Evolutionary conservation across 352 stramenopile genomes (phyloP).

Genomic region (Pythium rhizo-oryzae): DNA sequence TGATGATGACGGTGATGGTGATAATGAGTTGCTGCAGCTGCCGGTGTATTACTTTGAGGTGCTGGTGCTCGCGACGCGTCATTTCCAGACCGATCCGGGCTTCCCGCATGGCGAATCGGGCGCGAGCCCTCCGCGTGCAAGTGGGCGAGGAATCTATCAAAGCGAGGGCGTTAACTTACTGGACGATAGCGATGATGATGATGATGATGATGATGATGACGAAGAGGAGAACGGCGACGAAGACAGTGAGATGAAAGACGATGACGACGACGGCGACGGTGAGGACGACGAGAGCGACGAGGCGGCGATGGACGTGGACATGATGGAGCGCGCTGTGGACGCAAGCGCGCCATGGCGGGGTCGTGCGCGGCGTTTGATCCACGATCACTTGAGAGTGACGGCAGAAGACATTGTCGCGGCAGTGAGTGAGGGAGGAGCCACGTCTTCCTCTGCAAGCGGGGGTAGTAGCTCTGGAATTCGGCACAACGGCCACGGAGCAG

Average conservation of each 20-base stretch:
- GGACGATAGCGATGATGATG: not conserved
- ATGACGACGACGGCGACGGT: conserved; percentile 8
- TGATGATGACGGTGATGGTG: not conserved
- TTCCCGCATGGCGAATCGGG: no score
- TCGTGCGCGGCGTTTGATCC: conserved; percentile 28
- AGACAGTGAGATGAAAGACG: conserved; percentile 19
- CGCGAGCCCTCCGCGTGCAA: not conserved
- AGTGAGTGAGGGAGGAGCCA: not conserved
- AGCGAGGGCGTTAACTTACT: no score
- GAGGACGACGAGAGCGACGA: conserved; percentile 20
- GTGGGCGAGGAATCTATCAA: no score
- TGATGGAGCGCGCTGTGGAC: conserved; percentile 2
- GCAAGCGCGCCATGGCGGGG: conserved; percentile 23
- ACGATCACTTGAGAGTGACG: conserved; percentile 24
- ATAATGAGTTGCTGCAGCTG: conserved; percentile 16
- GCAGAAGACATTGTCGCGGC: not conserved
- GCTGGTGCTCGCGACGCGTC: conserved; percentile 43
- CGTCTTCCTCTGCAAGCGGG: not conserved
- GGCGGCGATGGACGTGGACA: conserved; percentile 9
- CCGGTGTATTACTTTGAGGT: conserved; percentile 65
- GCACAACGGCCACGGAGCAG: conserved; percentile 2
- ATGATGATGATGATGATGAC: conserved; percentile 2
- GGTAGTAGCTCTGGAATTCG: not conserved
- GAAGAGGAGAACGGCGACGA: conserved; percentile 19
- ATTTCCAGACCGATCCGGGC: conserved; percentile 14